Percentiles rank a stretch among this genome's conserved stretches.
phyloP scores from a whole-genome alignment of 1,139 yeast species.

The Saccharomyces hybrid region DNA sequence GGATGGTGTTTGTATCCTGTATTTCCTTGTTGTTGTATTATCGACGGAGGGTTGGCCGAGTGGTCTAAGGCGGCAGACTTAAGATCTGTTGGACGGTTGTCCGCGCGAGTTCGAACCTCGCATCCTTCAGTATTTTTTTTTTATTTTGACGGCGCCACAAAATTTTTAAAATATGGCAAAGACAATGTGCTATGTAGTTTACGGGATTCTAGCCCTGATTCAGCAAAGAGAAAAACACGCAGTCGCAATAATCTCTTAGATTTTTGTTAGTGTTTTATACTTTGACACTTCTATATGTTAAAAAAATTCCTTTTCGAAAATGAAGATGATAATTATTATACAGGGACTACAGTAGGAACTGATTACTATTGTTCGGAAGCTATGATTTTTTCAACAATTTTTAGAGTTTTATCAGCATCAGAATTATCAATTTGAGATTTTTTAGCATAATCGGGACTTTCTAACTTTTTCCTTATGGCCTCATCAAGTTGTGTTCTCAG shows the following conservation, averaged over 20 bases:
- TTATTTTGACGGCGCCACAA: background rate
- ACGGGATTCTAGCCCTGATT: background rate
- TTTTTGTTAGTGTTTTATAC: background rate
- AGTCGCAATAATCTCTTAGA: background rate
- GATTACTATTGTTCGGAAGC: constrained; percentile 13
- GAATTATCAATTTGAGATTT: constrained; percentile 1
- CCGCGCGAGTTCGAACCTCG: constrained; percentile 81
- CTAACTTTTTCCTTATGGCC: constrained; percentile 52
- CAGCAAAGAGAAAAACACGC: background rate
- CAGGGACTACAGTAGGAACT: background rate
- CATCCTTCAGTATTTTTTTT: constrained; percentile 45
- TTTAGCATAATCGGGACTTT: constrained; percentile 31
- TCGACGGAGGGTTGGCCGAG: constrained; percentile 7
- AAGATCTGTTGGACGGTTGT: constrained; percentile 25
- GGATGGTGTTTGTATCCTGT: too few relatives aligned
- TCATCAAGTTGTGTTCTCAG: constrained; percentile 58
- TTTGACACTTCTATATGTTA: background rate
- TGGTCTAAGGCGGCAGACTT: constrained; percentile 9
- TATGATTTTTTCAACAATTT: constrained; percentile 32
- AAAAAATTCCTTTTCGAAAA: background rate
- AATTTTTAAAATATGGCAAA: too few relatives aligned
- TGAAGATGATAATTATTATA: background rate
- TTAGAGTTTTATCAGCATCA: constrained; percentile 30
- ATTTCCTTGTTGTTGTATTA: too few relatives aligned
- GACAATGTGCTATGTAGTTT: background rate